These are phyloP conservation scores for Pyrenochaeta sp. DNA, from an alignment of 2,329 filamentous ascomycete species.

Conservation along the genomic window DNA sequence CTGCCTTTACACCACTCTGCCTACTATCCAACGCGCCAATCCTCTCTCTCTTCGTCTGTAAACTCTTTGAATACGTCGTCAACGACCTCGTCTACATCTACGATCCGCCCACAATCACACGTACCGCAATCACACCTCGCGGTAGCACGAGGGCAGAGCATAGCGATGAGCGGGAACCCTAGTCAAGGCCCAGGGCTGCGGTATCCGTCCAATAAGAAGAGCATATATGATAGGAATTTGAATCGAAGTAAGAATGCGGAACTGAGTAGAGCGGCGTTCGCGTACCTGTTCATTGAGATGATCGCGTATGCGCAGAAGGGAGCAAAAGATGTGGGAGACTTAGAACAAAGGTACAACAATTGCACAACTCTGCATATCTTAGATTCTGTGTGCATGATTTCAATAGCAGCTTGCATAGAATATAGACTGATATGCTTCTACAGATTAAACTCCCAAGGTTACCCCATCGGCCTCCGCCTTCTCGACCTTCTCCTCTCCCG, in stretches of 20 bases:
- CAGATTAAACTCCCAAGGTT: slow-evolving; percentile 89
- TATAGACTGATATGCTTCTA: not conserved
- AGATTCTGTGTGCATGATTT: no score
- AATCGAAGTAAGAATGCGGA: slow-evolving; percentile 90
- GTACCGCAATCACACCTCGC: slow-evolving; percentile 10
- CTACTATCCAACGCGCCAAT: slow-evolving; percentile 19
- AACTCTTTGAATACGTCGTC: slow-evolving; percentile 7
- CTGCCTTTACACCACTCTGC: slow-evolving; percentile 26
- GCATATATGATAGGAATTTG: slow-evolving; percentile 94
- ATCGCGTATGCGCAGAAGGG: slow-evolving; percentile 91
- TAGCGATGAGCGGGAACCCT: slow-evolving; percentile 36
- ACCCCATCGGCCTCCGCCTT: slow-evolving; percentile 90
- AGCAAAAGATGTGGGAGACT: slow-evolving; percentile 90
- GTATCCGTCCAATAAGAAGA: slow-evolving; percentile 92
- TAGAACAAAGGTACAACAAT: slow-evolving; percentile 79
- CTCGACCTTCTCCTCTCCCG: slow-evolving; percentile 92
- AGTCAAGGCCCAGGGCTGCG: slow-evolving; percentile 68
- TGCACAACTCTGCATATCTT: not conserved
- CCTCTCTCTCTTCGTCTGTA: slow-evolving; percentile 11
- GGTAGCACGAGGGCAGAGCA: slow-evolving; percentile 18
- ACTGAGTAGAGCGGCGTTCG: slow-evolving; percentile 91
- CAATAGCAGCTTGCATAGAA: not conserved
- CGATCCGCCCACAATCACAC: slow-evolving; percentile 12
- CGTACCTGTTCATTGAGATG: slow-evolving; percentile 96
- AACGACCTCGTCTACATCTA: slow-evolving; percentile 9